A percentile compares a stretch with the other conserved stretches of the same genome.
These are phyloP conservation scores for Thraustochytrium striatum DNA, from an alignment of 352 stramenopile genomes.

Conservation along the genomic window DNA sequence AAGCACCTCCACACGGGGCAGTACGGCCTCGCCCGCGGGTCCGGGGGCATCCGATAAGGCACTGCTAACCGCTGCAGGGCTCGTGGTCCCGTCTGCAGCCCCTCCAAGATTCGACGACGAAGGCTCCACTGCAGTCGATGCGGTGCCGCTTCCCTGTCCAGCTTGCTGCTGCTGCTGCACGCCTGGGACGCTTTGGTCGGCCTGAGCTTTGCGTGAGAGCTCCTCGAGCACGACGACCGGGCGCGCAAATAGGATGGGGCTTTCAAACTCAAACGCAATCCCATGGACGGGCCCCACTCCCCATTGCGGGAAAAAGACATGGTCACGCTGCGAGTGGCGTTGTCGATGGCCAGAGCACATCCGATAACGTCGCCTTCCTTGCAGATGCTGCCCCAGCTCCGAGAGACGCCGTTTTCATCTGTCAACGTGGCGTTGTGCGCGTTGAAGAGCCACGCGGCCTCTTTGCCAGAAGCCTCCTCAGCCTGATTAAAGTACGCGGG, in stretches of 20 bases:
- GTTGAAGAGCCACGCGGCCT: constrained; percentile 20
- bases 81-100: background rate
- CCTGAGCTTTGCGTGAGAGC: background rate
- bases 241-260: constrained; percentile 18
- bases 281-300: constrained; percentile 3
- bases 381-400: constrained; percentile 1
- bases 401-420: constrained; percentile 9
- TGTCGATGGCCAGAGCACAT: background rate
- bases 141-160: background rate
- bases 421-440: constrained; percentile 3
- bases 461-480: background rate
- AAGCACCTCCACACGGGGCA: background rate
- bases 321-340: background rate
- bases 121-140: background rate
- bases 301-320: constrained; percentile 39
- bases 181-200: background rate
- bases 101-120: background rate
- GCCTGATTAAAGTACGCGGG: constrained; percentile 28
- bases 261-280: constrained; percentile 17
- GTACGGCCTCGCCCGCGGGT: background rate
- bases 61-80: background rate
- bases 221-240: constrained; percentile 5
- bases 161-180: background rate
- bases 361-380: constrained; percentile 38
- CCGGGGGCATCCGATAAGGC: background rate